Conservation (phyloP, 305 asterid genomes). For the Nicotiana rustica region DNA sequence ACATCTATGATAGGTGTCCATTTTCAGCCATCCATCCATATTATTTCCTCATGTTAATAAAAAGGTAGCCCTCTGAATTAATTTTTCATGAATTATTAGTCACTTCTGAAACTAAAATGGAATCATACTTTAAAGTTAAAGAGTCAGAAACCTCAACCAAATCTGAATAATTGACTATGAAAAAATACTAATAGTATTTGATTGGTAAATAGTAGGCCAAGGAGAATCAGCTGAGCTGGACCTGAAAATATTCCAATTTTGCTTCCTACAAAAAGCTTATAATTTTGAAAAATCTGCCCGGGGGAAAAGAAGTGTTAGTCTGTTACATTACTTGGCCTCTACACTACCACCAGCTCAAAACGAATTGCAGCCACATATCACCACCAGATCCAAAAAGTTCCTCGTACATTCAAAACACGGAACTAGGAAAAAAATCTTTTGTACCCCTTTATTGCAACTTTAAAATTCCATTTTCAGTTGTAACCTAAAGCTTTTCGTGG, state of each 20-base stretch:
- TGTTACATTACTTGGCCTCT: constrained; percentile 49
- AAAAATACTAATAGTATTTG: background rate
- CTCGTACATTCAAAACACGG: background rate
- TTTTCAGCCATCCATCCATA: too few relatives aligned
- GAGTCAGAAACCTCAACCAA: too few relatives aligned
- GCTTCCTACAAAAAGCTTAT: background rate
- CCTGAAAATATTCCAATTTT: background rate
- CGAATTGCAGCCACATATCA: constrained; percentile 50
- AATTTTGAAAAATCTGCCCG: background rate
- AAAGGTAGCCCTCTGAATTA: too few relatives aligned
- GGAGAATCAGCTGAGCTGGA: background rate
- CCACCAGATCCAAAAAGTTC: background rate
- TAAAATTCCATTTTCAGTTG: constrained; percentile 11
- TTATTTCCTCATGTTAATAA: too few relatives aligned
- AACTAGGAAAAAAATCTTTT: background rate
- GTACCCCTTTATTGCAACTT: constrained; percentile 21
- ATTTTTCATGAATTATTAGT: too few relatives aligned
- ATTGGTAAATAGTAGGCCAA: background rate
- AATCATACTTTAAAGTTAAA: too few relatives aligned
- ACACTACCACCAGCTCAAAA: constrained; percentile 50
- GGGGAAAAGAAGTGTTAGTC: background rate
- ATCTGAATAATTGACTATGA: too few relatives aligned
- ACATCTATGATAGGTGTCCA: background rate
- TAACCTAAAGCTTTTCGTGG: background rate
- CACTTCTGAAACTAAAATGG: too few relatives aligned